Evolutionary conservation across 352 stramenopile genomes (phyloP), one percentile per base, ranked within the genome.

Genomic region (Phytopythium cucurbitacearum): DNA sequence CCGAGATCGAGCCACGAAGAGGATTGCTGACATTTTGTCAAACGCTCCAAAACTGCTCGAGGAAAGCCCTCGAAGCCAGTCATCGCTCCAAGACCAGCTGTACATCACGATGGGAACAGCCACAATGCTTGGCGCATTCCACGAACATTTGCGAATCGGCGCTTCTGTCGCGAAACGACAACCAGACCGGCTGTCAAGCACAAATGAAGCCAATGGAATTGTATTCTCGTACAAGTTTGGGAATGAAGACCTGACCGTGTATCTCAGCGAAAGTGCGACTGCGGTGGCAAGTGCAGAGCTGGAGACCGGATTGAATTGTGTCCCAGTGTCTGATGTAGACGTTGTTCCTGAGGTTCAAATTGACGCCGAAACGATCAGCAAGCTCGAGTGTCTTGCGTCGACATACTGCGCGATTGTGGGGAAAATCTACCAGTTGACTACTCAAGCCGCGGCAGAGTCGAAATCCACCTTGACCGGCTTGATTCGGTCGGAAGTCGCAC

Each of bases 401-500:
- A 47, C 68, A 9, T 78, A 74, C 47, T 77, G 68, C 48, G 45
- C 57, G 5, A 51, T 74, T 15, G 49, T 80, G n/a, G 62, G 70
- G 39, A 62, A 65, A n/a, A 60, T 83, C 51, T 64, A 80, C 41
- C 37, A 15, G 16, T 82, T 69, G 72, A 57, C 72, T 32, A 62
- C 54, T 40, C 28, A 60, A 16, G 21, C 21, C 21, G 21, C 21
- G 50, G 40, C 15, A 48, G 46, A 9, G 46, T 42, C n/a, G 28
- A 65, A 40, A 60, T 36, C 32, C 7, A 12, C 6, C 65, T 57
- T 12, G 56, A 52, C 21, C 21, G 21, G 21, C 44, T 39, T 76
- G 39, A 46, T 79, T 21, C 63, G 62, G 38, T 74, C 70, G 52
- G 80, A 90, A 35, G 49, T 91, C 43, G 64, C 69, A 13, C 76